Evolutionary conservation across 1,139 yeast genomes (phyloP).

Genomic region (Pichia sp.): DNA sequence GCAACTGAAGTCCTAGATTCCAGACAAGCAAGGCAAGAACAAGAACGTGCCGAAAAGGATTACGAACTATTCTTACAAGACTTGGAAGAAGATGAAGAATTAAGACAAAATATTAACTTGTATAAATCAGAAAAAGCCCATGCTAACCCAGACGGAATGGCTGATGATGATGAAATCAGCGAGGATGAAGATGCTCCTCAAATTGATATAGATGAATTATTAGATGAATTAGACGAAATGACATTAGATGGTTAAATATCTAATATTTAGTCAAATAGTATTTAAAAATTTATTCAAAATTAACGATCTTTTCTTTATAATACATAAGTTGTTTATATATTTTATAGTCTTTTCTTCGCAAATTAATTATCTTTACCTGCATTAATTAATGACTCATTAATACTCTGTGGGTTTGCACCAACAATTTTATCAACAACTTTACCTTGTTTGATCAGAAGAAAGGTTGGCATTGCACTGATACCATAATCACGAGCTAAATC

Average conservation of each 20-base stretch:
- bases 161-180: constrained; percentile 31
- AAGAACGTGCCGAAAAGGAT: constrained; percentile 89
- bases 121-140: constrained; percentile 53
- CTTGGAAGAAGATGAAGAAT: constrained; percentile 92
- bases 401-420: constrained; percentile 67
- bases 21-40: constrained; percentile 70
- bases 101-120: constrained; percentile 83
- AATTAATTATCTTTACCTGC: constrained; percentile 8
- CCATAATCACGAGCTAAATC: constrained; percentile 66
- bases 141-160: constrained; percentile 36
- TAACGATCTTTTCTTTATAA: neutral
- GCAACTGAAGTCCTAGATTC: constrained; percentile 55
- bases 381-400: constrained; percentile 28
- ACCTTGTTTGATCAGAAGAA: constrained; percentile 66
- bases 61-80: constrained; percentile 95
- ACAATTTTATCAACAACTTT: constrained; percentile 54
- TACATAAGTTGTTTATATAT: constrained; percentile 5
- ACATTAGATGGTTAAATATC: constrained; percentile 43
- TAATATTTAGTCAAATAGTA: neutral
- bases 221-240: constrained; percentile 93
- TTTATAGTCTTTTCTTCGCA: constrained; percentile 1
- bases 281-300: neutral
- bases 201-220: constrained; percentile 71
- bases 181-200: constrained; percentile 73
- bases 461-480: constrained; percentile 84